Percentiles rank a stretch among this genome's conserved stretches.
Conservation (phyloP, 1,284 basidiomycete species). For the Waitea zeae region DNA sequence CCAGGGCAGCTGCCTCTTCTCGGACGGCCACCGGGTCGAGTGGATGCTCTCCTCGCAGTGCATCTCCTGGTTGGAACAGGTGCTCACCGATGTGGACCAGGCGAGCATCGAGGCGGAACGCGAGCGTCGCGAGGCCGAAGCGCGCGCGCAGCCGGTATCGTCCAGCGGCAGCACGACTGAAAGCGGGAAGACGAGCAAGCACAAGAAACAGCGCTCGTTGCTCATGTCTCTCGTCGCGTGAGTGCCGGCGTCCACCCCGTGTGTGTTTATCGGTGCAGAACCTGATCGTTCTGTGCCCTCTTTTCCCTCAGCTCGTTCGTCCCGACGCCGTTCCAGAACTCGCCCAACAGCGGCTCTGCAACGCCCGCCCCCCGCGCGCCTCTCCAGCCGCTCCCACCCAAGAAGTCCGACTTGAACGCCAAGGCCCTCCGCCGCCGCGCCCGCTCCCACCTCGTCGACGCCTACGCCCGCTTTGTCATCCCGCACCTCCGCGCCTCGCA, state of each 20-base stretch:
- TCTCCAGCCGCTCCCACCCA: constrained; percentile 9
- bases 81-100: constrained; percentile 34
- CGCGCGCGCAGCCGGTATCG: constrained; percentile 8
- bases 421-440: constrained; percentile 43
- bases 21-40: constrained; percentile 32
- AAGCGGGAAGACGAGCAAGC: constrained; percentile 19
- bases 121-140: constrained; percentile 16
- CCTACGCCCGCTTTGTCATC: constrained; percentile 52
- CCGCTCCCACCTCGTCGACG: constrained; percentile 58
- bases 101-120: constrained; percentile 19
- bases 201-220: constrained; percentile 44
- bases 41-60: constrained; percentile 27
- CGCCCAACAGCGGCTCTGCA: constrained; percentile 4
- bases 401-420: constrained; percentile 7
- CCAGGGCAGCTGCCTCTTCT: constrained; percentile 31
- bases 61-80: constrained; percentile 24
- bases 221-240: constrained; percentile 52
- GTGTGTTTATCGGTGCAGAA: background rate
- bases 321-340: constrained; percentile 11
- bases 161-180: too few species aligned
- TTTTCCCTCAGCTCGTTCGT: constrained; percentile 9
- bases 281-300: constrained; percentile 22
- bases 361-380: constrained; percentile 12
- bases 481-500: constrained; percentile 22
- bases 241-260: constrained; percentile 8